Percentiles rank a stretch among this genome's conserved stretches.
phyloP scores from a whole-genome alignment of 1,284 basidiomycete genomes.

The Mycena sp. region DNA sequence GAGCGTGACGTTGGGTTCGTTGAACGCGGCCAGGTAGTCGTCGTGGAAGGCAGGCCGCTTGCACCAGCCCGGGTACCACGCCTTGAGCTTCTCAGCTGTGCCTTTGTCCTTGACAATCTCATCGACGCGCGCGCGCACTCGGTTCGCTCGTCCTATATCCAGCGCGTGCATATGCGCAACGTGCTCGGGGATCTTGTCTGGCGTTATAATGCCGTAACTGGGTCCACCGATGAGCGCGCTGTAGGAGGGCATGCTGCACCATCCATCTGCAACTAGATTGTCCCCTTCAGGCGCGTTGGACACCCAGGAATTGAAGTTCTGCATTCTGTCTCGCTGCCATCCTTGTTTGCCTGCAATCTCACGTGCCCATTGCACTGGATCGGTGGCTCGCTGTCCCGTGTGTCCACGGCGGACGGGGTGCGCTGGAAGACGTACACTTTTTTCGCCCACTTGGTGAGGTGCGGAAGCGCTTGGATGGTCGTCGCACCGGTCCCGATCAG shows the following conservation, averaged over 20 bases:
- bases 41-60: constrained; percentile 30
- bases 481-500: constrained; percentile 33
- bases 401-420: constrained; percentile 30
- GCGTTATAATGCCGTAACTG: constrained; percentile 11
- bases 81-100: constrained; percentile 29
- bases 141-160: constrained; percentile 16
- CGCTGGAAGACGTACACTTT: constrained; percentile 34
- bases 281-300: not conserved
- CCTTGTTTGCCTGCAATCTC: constrained; percentile 19
- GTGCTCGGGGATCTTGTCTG: constrained; percentile 23
- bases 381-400: constrained; percentile 28
- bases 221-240: constrained; percentile 21
- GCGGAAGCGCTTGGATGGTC: constrained; percentile 29
- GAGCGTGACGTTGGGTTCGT: constrained; percentile 28
- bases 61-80: constrained; percentile 25
- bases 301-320: constrained; percentile 17
- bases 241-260: constrained; percentile 12
- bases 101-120: constrained; percentile 27
- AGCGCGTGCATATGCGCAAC: constrained; percentile 19
- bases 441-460: constrained; percentile 29
- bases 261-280: constrained; percentile 27
- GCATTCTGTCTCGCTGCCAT: constrained; percentile 11
- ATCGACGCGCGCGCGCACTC: constrained; percentile 19
- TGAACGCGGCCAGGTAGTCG: constrained; percentile 31
- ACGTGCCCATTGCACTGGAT: constrained; percentile 22